Conservation (phyloP, 2,329 filamentous ascomycete genomes). For the Coniochaeta sp. region DNA sequence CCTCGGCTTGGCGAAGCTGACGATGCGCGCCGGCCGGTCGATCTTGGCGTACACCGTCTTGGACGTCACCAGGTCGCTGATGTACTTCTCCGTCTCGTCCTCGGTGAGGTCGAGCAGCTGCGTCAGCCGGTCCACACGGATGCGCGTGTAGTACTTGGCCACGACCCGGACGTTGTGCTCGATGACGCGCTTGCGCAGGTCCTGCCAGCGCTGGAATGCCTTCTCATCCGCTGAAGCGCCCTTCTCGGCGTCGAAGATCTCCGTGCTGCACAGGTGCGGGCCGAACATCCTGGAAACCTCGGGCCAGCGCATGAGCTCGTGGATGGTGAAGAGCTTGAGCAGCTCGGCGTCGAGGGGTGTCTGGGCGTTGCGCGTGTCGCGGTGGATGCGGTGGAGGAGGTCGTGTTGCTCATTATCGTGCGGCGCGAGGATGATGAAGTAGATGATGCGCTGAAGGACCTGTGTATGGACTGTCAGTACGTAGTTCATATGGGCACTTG, state of each 20-base stretch:
- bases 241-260: conserved; percentile 72
- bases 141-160: conserved; percentile 97
- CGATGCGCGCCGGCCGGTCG: conserved; percentile 83
- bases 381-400: conserved; percentile 85
- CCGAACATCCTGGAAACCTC: conserved; percentile 85
- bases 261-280: conserved; percentile 77
- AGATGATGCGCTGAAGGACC: conserved; percentile 91
- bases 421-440: conserved; percentile 92
- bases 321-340: conserved; percentile 88
- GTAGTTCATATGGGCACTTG: too few relatives aligned
- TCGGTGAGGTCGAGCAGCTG: conserved; percentile 86
- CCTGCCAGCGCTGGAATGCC: conserved; percentile 81
- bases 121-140: conserved; percentile 84
- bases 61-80: conserved; percentile 90
- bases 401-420: conserved; percentile 99
- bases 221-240: conserved; percentile 73
- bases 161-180: conserved; percentile 98
- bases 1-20: conserved; percentile 90
- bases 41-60: conserved; percentile 99
- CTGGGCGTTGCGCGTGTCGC: conserved; percentile 73
- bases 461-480: conserved; percentile 25
- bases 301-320: conserved; percentile 97
- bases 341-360: conserved; percentile 77
- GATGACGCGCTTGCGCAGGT: conserved; percentile 95
- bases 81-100: conserved; percentile 98